Evolutionary conservation across 2,329 filamentous ascomycete species (phyloP).

Genomic region (Chaetomium strumarium): DNA sequence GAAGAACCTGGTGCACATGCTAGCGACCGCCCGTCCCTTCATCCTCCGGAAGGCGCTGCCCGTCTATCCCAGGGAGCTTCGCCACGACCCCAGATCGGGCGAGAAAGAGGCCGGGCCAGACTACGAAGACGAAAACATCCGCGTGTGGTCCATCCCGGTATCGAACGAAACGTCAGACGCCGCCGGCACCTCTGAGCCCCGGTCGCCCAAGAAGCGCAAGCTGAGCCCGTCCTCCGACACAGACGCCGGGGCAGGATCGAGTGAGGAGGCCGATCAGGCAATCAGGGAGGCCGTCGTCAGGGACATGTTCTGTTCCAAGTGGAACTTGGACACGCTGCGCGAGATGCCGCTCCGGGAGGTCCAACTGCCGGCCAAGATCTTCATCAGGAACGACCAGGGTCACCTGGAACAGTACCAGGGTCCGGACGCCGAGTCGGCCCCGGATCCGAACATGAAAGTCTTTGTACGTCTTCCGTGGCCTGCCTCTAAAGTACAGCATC

Average conservation of each 20-base stretch:
- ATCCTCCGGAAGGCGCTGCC: slow-evolving; percentile 80
- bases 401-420: slow-evolving; percentile 65
- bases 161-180: neutral
- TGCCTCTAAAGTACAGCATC: slow-evolving; percentile 52
- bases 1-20: slow-evolving; percentile 69
- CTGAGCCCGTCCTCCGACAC: slow-evolving; percentile 6
- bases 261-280: slow-evolving; percentile 36
- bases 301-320: slow-evolving; percentile 73
- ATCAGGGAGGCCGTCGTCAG: slow-evolving; percentile 58
- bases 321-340: slow-evolving; percentile 64
- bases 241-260: slow-evolving; percentile 11
- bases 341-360: slow-evolving; percentile 62
- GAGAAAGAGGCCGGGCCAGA: slow-evolving; percentile 56
- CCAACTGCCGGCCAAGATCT: slow-evolving; percentile 62
- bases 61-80: slow-evolving; percentile 64
- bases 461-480: slow-evolving; percentile 76
- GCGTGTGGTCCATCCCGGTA: slow-evolving; percentile 74
- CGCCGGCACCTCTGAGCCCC: slow-evolving; percentile 12
- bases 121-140: slow-evolving; percentile 69
- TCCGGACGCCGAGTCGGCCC: slow-evolving; percentile 42
- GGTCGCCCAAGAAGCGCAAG: slow-evolving; percentile 30
- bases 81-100: slow-evolving; percentile 34
- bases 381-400: slow-evolving; percentile 58
- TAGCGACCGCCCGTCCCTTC: slow-evolving; percentile 80
- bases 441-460: slow-evolving; percentile 61